Evolutionary conservation across 1,139 yeast species (phyloP), one percentile per base, ranked within the genome.

Genomic region (Yamadazyma atlantica): DNA sequence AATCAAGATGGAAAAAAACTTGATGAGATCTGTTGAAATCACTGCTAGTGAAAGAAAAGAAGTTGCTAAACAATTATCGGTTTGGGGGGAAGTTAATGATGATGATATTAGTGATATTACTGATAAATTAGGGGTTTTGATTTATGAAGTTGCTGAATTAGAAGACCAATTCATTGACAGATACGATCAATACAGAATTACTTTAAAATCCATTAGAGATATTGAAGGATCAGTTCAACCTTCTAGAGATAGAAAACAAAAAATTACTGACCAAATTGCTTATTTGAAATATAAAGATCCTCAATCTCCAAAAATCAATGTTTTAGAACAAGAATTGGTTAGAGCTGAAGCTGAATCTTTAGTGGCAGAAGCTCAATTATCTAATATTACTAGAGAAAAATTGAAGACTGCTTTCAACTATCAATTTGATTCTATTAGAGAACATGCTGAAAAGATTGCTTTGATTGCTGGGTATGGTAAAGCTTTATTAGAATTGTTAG

Each of bases 291-390:
- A 84, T 70, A 84, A 84, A 69, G 92, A 83, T 62, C 92, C 94
- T 38, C 85, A 81, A 62, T 82, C 89, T 31, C 85, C 92, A 57
- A 85, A 85, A 66, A 80, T 86, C 50, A 78, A 80, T 48, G 86
- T 85, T 44, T 75, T 85, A 60, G 95, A 86, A 67, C 95, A 86
- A 66, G 94, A 85, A 63, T 73, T 85, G 60, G 95, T 86, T 42
- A 78, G 95, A 68, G 94, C 94, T 33, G 95, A 86, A 67, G 95
- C 95, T 41, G 95, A 86, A 66, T 82, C 90, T 38, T 74, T 85
- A 53, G 95, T 86, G 56, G 95, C 95, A 38, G 95, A 85, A 69
- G 94, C 95, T 36, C 95, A 86, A 69, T 75, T 86, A 60, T 82
- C 90, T 37, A 85, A 85, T 65, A 85, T 85, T 54, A 85, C 95